These are phyloP conservation scores for Chenopodium berlandieri DNA, from an alignment of 148 eudicot species.

Conservation along the genomic window DNA sequence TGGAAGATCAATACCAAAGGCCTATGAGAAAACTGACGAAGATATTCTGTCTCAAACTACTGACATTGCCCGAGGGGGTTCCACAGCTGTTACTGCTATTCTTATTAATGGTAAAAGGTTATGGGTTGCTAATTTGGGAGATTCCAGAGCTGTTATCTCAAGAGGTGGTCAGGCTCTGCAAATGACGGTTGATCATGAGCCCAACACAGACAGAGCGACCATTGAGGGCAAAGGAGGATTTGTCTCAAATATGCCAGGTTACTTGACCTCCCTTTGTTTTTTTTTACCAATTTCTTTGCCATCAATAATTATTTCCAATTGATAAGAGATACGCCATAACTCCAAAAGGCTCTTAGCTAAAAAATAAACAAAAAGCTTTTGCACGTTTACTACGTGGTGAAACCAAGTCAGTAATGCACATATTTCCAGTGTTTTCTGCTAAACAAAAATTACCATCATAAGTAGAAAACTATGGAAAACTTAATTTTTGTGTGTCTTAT, in stretches of 20 bases:
- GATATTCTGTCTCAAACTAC: slow-evolving; percentile 43
- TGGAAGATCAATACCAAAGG: slow-evolving; percentile 45
- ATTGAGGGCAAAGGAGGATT: slow-evolving; percentile 65
- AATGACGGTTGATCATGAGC: slow-evolving; percentile 62
- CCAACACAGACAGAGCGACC: slow-evolving; percentile 40
- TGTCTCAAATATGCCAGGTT: slow-evolving; percentile 64
- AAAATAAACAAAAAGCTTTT: too few relatives aligned
- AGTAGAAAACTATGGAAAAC: not conserved
- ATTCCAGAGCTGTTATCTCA: slow-evolving; percentile 57
- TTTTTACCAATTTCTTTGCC: too few relatives aligned
- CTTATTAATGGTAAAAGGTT: slow-evolving; percentile 49
- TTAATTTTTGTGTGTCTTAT: not conserved
- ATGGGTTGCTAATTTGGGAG: slow-evolving; percentile 61
- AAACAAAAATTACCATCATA: not conserved
- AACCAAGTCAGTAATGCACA: not conserved
- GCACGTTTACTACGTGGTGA: too few relatives aligned
- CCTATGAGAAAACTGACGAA: slow-evolving; percentile 55
- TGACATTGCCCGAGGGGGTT: slow-evolving; percentile 53
- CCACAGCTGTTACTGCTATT: slow-evolving; percentile 67
- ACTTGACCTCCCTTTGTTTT: slow-evolving; percentile 15
- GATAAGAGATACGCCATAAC: too few relatives aligned
- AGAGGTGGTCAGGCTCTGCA: slow-evolving; percentile 49
- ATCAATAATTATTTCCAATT: too few relatives aligned
- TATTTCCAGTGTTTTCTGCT: not conserved
- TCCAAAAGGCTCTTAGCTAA: too few relatives aligned